phyloP scores from a whole-genome alignment of 2,329 filamentous ascomycete species.

The Xylaria multiplex region DNA sequence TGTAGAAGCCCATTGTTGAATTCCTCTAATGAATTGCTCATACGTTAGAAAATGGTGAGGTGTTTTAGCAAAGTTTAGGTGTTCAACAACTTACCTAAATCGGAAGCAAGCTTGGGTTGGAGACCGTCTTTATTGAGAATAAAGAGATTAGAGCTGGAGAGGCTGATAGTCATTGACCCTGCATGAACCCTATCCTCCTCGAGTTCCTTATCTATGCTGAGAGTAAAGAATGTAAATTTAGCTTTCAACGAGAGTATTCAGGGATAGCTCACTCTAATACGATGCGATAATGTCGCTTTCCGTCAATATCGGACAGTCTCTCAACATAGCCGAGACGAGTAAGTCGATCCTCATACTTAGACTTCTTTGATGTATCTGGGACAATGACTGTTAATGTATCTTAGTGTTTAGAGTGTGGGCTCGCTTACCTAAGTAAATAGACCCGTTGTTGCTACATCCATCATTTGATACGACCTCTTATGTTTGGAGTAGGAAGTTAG shows the following conservation, averaged over 20 bases:
- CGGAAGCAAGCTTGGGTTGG: conserved; percentile 26
- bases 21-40: conserved; percentile 24
- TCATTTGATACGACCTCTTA: conserved; percentile 8
- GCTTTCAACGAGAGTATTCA: too few relatives aligned
- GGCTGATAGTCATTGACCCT: not conserved
- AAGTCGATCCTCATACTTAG: conserved; percentile 28
- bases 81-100: conserved; percentile 23
- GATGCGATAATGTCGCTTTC: conserved; percentile 30
- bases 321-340: conserved; percentile 23
- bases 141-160: conserved; percentile 10
- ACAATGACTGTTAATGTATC: not conserved
- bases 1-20: conserved; percentile 54
- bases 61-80: not conserved
- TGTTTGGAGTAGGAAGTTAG: conserved; percentile 13
- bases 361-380: not conserved
- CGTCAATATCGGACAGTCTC: conserved; percentile 29
- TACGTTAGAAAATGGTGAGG: not conserved
- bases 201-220: conserved; percentile 23
- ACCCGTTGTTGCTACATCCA: not conserved
- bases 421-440: conserved; percentile 18
- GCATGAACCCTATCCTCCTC: conserved; percentile 23
- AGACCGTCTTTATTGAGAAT: conserved; percentile 31
- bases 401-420: not conserved
- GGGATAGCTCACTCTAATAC: conserved; percentile 17
- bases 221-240: not conserved